These are phyloP conservation scores for Cytospora leucostoma DNA, from an alignment of 2,329 filamentous ascomycete genomes.

Conservation along the genomic window DNA sequence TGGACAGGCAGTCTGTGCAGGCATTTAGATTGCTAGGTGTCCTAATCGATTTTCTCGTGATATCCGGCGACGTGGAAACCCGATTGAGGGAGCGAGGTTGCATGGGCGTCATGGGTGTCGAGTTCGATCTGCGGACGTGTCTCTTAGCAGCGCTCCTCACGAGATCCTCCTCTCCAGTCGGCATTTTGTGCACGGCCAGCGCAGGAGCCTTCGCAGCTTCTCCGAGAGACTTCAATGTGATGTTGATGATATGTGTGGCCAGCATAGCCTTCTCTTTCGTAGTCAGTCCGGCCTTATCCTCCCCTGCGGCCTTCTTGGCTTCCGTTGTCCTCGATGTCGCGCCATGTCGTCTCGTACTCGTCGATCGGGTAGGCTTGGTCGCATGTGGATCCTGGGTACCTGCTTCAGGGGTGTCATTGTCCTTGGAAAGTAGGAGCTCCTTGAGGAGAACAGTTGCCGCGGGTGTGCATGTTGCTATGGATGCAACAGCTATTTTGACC, in stretches of 20 bases:
- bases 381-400: constrained; percentile 30
- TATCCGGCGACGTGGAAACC: constrained; percentile 54
- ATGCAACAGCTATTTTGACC: constrained; percentile 49
- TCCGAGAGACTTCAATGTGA: constrained; percentile 66
- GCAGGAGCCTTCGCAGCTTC: constrained; percentile 60
- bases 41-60: constrained; percentile 38
- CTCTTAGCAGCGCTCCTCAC: constrained; percentile 43
- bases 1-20: constrained; percentile 53
- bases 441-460: constrained; percentile 48
- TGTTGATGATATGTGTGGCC: constrained; percentile 74
- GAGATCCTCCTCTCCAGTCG: constrained; percentile 41
- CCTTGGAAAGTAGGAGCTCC: constrained; percentile 45
- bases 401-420: constrained; percentile 26
- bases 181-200: constrained; percentile 35
- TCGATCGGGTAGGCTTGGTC: constrained; percentile 29
- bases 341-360: constrained; percentile 34
- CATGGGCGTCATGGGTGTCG: constrained; percentile 61
- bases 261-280: constrained; percentile 65
- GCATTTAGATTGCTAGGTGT: constrained; percentile 30
- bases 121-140: constrained; percentile 55
- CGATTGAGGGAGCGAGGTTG: constrained; percentile 64
- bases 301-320: constrained; percentile 33
- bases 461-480: constrained; percentile 50
- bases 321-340: constrained; percentile 35
- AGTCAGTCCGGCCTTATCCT: constrained; percentile 47